Base-by-base conservation (phyloP, 164 flowering plant genomes). In the Cinnamomum micranthum region DNA sequence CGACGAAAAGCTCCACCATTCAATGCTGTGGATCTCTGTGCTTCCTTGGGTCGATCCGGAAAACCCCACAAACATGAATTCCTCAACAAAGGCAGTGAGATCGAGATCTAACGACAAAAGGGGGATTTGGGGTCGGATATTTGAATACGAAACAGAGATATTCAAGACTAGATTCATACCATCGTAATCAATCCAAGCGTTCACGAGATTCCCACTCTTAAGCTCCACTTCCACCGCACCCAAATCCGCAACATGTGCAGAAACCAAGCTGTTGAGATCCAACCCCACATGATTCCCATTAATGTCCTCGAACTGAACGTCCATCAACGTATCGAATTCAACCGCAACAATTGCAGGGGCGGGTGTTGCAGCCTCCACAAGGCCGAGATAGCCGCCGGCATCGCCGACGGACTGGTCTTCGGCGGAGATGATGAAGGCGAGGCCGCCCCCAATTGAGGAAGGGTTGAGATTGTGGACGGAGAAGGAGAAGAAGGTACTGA, bases 1-100 rank as follows among this genome's bases (percentile, higher is more conserved):
- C 2, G 99, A 93, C 59, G 82, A 83, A 77, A 95, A 95, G 74
- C 95, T 95, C 98, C 98, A 95, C 97, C 97, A 90, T 51, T 89
- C 89, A 17, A 95, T 80, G 68, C 80, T 89, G 78, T 93, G 99
- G 55, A 77, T 78, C 80, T 95, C 98, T 0, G 99, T 93, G 77
- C 99, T 95, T 23, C 97, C 98, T 77, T 95, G 99, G 14, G 98
- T 93, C 20, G 97, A 92, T 25, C 90, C 97, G 27, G 92, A 86
- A 76, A 95, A 94, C 6, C 98, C 98, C 2, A 95, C 97, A 74
- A 75, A 95, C 93, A 90, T 88, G 73, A 83, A 84, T 73, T 94
- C 98, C 69, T 77, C 79, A 25, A 91, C 84, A 71, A 78, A 87
- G 73, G 75, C 83, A 71, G 65, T 81, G n/a, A 93, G 84, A 79